phyloP scores from a whole-genome alignment of 208 protist species.

The Trypanosoma melophagium region DNA sequence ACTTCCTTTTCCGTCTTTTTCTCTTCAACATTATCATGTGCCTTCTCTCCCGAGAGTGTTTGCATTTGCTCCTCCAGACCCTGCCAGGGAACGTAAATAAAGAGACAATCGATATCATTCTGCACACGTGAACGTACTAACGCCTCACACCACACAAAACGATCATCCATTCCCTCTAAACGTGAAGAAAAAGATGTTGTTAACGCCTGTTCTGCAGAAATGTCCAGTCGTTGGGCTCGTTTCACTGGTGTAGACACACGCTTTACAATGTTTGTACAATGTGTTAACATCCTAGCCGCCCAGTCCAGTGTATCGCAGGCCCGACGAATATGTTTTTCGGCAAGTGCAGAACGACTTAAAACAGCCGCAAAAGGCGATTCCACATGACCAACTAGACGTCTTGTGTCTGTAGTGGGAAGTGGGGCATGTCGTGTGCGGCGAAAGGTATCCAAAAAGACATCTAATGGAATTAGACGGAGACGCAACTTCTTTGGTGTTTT shows the following conservation, averaged over 20 bases:
- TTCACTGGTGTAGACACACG: slow-evolving; percentile 25
- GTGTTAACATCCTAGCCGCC: slow-evolving; percentile 48
- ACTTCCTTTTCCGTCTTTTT: slow-evolving; percentile 3
- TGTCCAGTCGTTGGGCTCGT: neutral
- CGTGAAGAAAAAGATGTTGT: neutral
- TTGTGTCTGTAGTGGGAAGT: neutral
- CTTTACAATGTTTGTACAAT: slow-evolving; percentile 36
- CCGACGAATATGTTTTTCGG: slow-evolving; percentile 52
- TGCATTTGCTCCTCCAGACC: slow-evolving; percentile 58
- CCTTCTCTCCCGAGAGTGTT: slow-evolving; percentile 28
- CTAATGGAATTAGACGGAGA: slow-evolving; percentile 75
- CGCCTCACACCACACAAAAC: slow-evolving; percentile 41
- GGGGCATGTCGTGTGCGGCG: slow-evolving; percentile 36
- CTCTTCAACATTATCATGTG: neutral
- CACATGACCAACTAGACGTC: slow-evolving; percentile 18
- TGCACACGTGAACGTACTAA: slow-evolving; percentile 63
- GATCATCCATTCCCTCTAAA: slow-evolving; percentile 3
- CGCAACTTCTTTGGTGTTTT: slow-evolving; percentile 51
- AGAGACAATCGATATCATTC: slow-evolving; percentile 68
- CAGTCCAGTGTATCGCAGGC: slow-evolving; percentile 61
- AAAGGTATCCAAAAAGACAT: slow-evolving; percentile 67
- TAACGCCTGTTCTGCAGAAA: neutral
- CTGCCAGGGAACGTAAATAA: slow-evolving; percentile 63
- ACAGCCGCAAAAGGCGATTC: slow-evolving; percentile 51
- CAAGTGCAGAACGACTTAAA: slow-evolving; percentile 42